Conservation (phyloP, 768 basidiomycete genomes). For the Tulasnella sp. region DNA sequence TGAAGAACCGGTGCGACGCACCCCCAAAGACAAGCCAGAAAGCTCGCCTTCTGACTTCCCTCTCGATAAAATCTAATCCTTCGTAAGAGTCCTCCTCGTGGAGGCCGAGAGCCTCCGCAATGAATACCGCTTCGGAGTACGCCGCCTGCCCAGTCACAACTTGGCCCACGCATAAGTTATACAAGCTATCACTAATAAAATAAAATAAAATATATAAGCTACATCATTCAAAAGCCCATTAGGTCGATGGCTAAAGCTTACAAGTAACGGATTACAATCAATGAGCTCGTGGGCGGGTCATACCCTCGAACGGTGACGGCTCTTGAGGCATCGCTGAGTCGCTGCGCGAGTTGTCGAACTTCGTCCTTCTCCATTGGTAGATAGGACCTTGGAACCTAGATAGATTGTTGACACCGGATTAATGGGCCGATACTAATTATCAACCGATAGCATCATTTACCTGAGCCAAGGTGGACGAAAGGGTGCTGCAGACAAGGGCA, state of each 20-base stretch:
- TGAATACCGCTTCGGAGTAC: slow-evolving; percentile 79
- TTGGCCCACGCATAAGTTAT: slow-evolving; percentile 82
- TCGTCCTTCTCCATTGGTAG: slow-evolving; percentile 72
- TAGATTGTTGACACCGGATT: not conserved
- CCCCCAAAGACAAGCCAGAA: slow-evolving; percentile 90
- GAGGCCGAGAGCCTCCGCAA: slow-evolving; percentile 70
- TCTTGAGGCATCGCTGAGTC: slow-evolving; percentile 70
- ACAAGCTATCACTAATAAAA: slow-evolving; percentile 57
- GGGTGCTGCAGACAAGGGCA: slow-evolving; percentile 78
- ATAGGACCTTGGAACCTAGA: slow-evolving; percentile 57
- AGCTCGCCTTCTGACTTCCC: slow-evolving; percentile 70
- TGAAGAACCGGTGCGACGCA: slow-evolving; percentile 28
- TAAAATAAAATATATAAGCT: not conserved
- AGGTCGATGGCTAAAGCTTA: slow-evolving; percentile 34
- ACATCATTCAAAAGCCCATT: not conserved
- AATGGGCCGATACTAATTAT: not conserved
- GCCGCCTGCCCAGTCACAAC: slow-evolving; percentile 79
- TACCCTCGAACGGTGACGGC: slow-evolving; percentile 70
- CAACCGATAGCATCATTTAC: slow-evolving; percentile 29
- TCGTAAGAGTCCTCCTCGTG: slow-evolving; percentile 81
- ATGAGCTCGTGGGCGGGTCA: slow-evolving; percentile 73
- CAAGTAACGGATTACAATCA: slow-evolving; percentile 84
- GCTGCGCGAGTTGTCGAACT: slow-evolving; percentile 69
- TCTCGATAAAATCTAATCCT: slow-evolving; percentile 74
- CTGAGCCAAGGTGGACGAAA: slow-evolving; percentile 80